Evolutionary conservation across 768 basidiomycete species (phyloP).

Genomic region (Amanita pallidorosea): DNA sequence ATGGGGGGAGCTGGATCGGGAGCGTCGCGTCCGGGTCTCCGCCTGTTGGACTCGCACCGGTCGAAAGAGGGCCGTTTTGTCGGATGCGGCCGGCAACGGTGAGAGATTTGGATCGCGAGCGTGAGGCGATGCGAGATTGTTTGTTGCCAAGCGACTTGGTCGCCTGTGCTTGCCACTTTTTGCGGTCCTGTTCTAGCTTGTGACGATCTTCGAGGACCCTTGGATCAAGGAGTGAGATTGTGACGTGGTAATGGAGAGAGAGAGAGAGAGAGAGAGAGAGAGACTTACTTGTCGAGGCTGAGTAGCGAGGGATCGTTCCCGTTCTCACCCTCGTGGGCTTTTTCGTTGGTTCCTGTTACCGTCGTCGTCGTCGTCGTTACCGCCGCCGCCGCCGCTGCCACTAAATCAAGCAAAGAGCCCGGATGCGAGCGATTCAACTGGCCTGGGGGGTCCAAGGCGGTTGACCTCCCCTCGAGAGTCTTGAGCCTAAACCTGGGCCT

Average conservation of each 20-base stretch:
- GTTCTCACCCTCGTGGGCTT: neutral
- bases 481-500: constrained; percentile 53
- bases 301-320: constrained; percentile 50
- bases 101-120: constrained; percentile 51
- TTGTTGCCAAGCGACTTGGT: constrained; percentile 54
- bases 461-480: constrained; percentile 15
- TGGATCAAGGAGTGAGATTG: constrained; percentile 2
- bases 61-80: neutral
- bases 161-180: constrained; percentile 58
- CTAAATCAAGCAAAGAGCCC: constrained; percentile 27
- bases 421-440: constrained; percentile 22
- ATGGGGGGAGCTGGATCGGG: too few relatives aligned
- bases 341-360: neutral
- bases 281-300: constrained; percentile 39
- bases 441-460: neutral
- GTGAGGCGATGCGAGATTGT: constrained; percentile 49
- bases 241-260: neutral
- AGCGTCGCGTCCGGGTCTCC: too few relatives aligned
- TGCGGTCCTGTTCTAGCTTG: constrained; percentile 50
- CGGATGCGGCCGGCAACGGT: constrained; percentile 23
- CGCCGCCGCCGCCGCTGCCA: neutral
- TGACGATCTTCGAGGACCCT: constrained; percentile 64
- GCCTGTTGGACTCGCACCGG: too few relatives aligned
- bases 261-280: constrained; percentile 1
- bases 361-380: neutral